Evolutionary conservation across 345 rosid genomes (phyloP), one percentile per base, ranked within the genome.

Genomic region (Trapa incisa): DNA sequence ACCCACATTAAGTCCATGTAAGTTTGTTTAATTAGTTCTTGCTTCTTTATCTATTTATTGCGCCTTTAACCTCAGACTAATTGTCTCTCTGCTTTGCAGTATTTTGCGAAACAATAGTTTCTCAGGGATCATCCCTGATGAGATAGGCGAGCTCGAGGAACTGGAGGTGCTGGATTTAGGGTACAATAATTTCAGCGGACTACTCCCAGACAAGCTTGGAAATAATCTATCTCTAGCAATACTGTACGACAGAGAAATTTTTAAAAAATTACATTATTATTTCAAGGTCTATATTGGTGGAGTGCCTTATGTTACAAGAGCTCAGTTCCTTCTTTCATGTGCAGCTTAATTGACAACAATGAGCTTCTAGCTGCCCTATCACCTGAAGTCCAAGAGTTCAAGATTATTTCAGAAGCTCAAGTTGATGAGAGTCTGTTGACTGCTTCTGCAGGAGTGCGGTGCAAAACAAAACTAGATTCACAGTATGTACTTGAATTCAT

Each of bases 131-230:
- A 70, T 88, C 67, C 95, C 95, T 1, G 77, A 79, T 64, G 89
- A 66, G 65, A 42, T 86, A 63, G 87, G 81, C 66, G 77, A 71
- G 61, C 67, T 88, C 67, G 76, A 73, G 85, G 86, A 83, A 67
- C 70, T 88, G 70, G 86, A 88, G 75, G 81, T 76, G 75, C 70
- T 88, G 70, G 95, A 88, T 75, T 71, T 86, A 72, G 91, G 91
- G 72, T 78, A 69, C 64, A 88, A 88, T 65, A 80, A 86, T 74
- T 84, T 88, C 67, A 83, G 75, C 13, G 86, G 86, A 64, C 78
- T 77, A 2, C 67, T 86, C 33, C 91, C 95, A 5, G 56, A 68
- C 56, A 80, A 80, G 54, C 75, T 84, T 47, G 82, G 74, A 65
- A 77, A 68, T 75, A 85, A 80, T 81, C 66, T 77, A 54, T 85